A percentile compares a stretch with the other conserved stretches of the same genome.
phyloP scores from a whole-genome alignment of 1,284 basidiomycete species.

The Fomitopsis pinicola region DNA sequence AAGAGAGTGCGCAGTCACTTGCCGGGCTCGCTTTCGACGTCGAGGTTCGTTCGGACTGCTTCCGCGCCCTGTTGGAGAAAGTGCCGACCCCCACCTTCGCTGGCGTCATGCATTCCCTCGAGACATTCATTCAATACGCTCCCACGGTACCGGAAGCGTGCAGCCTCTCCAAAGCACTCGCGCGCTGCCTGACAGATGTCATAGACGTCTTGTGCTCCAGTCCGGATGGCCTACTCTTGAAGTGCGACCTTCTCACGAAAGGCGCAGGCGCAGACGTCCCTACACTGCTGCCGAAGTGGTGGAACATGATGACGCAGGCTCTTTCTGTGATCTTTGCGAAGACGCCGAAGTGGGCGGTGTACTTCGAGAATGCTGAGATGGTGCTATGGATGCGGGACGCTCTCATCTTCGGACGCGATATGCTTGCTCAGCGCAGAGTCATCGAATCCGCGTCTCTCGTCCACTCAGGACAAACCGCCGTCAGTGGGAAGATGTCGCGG shows the following conservation, averaged over 20 bases:
- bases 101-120: conserved; percentile 66
- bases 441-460: conserved; percentile 68
- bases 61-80: conserved; percentile 69
- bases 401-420: conserved; percentile 83
- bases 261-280: conserved; percentile 41
- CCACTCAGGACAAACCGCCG: conserved; percentile 22
- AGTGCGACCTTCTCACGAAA: conserved; percentile 49
- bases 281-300: conserved; percentile 64
- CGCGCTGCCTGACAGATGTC: conserved; percentile 87
- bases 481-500: conserved; percentile 34
- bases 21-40: conserved; percentile 82
- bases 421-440: conserved; percentile 75
- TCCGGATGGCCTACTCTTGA: conserved; percentile 65
- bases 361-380: conserved; percentile 82
- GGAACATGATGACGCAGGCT: conserved; percentile 79
- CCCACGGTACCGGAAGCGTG: conserved; percentile 77
- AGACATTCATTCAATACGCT: conserved; percentile 62
- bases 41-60: conserved; percentile 82
- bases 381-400: conserved; percentile 96
- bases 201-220: conserved; percentile 81
- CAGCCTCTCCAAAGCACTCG: conserved; percentile 80
- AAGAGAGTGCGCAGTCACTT: conserved; percentile 69
- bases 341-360: conserved; percentile 78
- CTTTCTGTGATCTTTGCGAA: conserved; percentile 81
- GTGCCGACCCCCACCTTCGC: conserved; percentile 62